Evolutionary conservation across 768 basidiomycete genomes (phyloP).

Genomic region (Pilatotrama ljubarskyi): DNA sequence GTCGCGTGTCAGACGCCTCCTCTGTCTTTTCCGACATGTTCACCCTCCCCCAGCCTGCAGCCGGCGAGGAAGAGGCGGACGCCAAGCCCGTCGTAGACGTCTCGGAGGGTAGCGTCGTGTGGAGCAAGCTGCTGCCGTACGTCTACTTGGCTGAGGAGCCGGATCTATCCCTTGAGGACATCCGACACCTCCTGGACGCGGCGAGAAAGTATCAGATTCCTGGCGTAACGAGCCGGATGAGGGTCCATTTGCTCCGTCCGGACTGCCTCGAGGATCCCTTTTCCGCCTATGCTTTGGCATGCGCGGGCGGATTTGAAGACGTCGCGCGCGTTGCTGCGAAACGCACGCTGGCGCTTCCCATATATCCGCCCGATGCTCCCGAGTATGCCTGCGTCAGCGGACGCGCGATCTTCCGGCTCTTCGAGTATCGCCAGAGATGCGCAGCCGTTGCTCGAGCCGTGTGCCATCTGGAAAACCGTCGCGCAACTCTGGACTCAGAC

Average conservation of each 20-base stretch:
- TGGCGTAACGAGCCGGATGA: neutral
- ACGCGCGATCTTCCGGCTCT: neutral
- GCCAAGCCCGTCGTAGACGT: neutral
- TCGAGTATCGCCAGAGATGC: neutral
- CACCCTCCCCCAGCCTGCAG: conserved; percentile 2
- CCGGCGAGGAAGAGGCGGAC: neutral
- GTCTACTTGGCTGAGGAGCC: neutral
- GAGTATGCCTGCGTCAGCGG: neutral
- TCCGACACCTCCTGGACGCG: neutral
- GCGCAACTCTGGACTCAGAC: no score
- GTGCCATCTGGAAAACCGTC: no score
- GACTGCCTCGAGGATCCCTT: neutral
- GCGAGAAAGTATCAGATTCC: neutral
- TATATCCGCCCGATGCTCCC: neutral
- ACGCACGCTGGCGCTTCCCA: neutral
- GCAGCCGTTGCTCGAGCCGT: no score
- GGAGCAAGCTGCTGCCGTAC: neutral
- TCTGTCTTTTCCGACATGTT: conserved; percentile 19
- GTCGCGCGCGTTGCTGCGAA: neutral
- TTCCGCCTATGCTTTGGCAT: neutral
- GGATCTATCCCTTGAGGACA: neutral
- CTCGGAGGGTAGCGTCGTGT: neutral
- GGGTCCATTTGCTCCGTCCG: neutral
- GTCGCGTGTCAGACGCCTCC: conserved; percentile 6
- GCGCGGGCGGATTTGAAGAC: neutral